Evolutionary conservation across 2,329 filamentous ascomycete species (phyloP).

Genomic region (Leptographium wingfieldii): DNA sequence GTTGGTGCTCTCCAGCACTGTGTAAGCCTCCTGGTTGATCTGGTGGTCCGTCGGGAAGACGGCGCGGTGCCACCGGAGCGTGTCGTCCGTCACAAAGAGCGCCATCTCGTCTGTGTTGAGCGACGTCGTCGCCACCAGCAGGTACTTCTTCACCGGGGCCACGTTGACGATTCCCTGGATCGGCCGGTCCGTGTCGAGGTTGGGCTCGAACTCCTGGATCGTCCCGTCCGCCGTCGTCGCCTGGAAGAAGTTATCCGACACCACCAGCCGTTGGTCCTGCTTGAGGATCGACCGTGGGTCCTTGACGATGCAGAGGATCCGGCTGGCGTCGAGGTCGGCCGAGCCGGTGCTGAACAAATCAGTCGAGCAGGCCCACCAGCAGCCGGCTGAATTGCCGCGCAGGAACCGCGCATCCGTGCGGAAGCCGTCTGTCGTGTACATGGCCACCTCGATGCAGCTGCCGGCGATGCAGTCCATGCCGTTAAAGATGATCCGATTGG

Average conservation of each 20-base stretch:
- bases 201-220: slow-evolving; percentile 58
- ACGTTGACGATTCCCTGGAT: slow-evolving; percentile 72
- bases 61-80: slow-evolving; percentile 77
- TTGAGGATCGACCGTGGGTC: slow-evolving; percentile 59
- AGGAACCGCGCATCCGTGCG: slow-evolving; percentile 51
- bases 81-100: slow-evolving; percentile 78
- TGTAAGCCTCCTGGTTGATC: slow-evolving; percentile 77
- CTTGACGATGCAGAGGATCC: slow-evolving; percentile 68
- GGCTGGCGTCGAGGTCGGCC: slow-evolving; percentile 50
- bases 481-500: slow-evolving; percentile 76
- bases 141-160: slow-evolving; percentile 71
- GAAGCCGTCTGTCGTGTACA: slow-evolving; percentile 83
- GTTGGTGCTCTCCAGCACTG: slow-evolving; percentile 87
- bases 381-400: slow-evolving; percentile 57
- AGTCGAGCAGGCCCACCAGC: slow-evolving; percentile 76
- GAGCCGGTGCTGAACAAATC: slow-evolving; percentile 59
- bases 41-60: slow-evolving; percentile 75
- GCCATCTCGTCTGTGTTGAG: slow-evolving; percentile 79
- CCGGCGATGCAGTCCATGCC: slow-evolving; percentile 54
- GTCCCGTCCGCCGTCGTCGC: slow-evolving; percentile 30
- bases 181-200: slow-evolving; percentile 59
- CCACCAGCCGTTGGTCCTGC: slow-evolving; percentile 63
- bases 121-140: slow-evolving; percentile 73
- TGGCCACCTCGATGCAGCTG: slow-evolving; percentile 49
- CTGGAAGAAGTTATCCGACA: slow-evolving; percentile 75